phyloP scores from a whole-genome alignment of 2,329 filamentous ascomycete species.

The Bipolaris victoriae region DNA sequence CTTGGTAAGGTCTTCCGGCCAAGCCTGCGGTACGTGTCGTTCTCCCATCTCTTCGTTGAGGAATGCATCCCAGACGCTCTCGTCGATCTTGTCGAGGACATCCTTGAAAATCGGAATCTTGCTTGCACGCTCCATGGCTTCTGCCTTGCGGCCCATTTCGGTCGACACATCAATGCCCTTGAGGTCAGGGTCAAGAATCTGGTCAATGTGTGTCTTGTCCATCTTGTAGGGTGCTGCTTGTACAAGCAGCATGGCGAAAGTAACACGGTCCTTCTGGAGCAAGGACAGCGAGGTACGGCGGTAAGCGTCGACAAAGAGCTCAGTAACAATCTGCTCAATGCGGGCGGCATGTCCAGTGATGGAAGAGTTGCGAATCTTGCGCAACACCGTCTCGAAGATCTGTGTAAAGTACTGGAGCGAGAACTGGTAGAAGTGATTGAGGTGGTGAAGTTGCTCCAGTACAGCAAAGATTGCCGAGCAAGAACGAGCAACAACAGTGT shows the following conservation, averaged over 20 bases:
- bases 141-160: conserved; percentile 66
- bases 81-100: conserved; percentile 66
- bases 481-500: conserved; percentile 88
- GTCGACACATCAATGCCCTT: conserved; percentile 81
- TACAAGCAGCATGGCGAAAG: conserved; percentile 90
- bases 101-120: conserved; percentile 77
- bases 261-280: conserved; percentile 92
- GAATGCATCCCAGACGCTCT: conserved; percentile 79
- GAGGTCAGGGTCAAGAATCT: conserved; percentile 78
- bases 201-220: conserved; percentile 87
- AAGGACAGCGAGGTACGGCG: conserved; percentile 92
- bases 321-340: conserved; percentile 86
- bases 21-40: conserved; percentile 77
- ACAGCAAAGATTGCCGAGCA: conserved; percentile 98
- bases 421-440: conserved; percentile 99
- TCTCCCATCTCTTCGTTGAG: conserved; percentile 86
- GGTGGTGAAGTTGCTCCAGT: conserved; percentile 93
- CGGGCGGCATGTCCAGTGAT: conserved; percentile 78
- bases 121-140: conserved; percentile 70
- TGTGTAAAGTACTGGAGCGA: conserved; percentile 97
- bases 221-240: conserved; percentile 96
- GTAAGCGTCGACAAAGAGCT: conserved; percentile 90
- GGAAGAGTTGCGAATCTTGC: conserved; percentile 75
- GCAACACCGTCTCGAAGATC: conserved; percentile 93
- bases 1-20: conserved; percentile 67